Base-by-base conservation (phyloP, 2,329 filamentous ascomycete genomes). In the Cladorrhinum sp. region DNA sequence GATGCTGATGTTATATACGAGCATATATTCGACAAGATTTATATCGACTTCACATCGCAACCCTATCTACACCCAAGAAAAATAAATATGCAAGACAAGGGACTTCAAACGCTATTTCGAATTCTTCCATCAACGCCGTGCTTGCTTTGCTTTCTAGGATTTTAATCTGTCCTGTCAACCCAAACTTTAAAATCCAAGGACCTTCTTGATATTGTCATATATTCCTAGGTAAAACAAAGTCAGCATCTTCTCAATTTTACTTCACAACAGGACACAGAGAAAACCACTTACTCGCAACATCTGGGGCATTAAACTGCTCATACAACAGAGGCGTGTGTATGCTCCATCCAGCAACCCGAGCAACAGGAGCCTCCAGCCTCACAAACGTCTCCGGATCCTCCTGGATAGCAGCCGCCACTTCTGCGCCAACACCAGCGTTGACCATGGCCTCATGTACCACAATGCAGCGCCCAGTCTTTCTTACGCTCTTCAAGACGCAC, bases 361-460 rank as follows among this genome's bases (percentile, higher is more conserved):
- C 85, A 7, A 97, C 90, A 0, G 93, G 93, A 4, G 93, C 92
- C 71, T 96, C 92, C 26, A 97, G 77, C 2, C 88, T 82, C 64
- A 95, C 73, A 72, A 97, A 97, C 0, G 92, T 94, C 26, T 82
- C 79, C 0, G 77, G 72, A 59, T 89, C 86, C 67, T 95, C 91
- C 73, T 96, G 92, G 56, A 97, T 90, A 1, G 90, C 90, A 0
- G 92, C 91, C 1, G 93, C 91, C 0, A 97, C 88, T 72, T 96
- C 92, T 4, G 93, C 92, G 1, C 93, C 93, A 16, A 96, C 85
- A 14, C 93, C 93, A 6, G 90, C 90, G 69, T 96, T 96, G 65
- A 93, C 82, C 89, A 95, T 96, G 60, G 91, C 88, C 76, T 97
- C 93, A 72, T 97, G 93, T 6, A 97, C 93, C 1, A 97, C 88